phyloP scores from a whole-genome alignment of 345 rosid species.

The Combretum micranthum region DNA sequence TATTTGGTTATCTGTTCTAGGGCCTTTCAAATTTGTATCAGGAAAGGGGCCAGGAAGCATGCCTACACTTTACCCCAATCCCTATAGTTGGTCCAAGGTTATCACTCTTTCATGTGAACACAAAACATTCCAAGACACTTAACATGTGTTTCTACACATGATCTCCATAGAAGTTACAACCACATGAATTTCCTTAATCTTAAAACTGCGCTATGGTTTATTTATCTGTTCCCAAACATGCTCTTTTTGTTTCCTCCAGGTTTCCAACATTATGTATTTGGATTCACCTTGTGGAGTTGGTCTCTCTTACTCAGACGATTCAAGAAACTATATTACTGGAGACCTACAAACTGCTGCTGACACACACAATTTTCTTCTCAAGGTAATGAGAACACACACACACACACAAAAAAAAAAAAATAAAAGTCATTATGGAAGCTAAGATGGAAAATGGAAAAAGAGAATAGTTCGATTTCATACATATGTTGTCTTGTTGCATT shows the following conservation, averaged over 20 bases:
- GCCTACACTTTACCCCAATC: conserved; percentile 18
- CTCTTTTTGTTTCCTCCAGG: conserved; percentile 22
- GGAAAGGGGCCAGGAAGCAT: conserved; percentile 16
- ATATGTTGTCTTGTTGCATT: not conserved
- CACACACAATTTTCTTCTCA: conserved; percentile 40
- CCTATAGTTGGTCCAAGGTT: conserved; percentile 27
- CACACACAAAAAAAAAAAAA: too few species aligned
- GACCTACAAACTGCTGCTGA: conserved; percentile 41
- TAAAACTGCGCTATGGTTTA: too few species aligned
- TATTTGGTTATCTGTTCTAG: conserved; percentile 1
- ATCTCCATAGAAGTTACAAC: too few species aligned
- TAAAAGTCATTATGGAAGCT: not conserved
- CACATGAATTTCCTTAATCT: too few species aligned
- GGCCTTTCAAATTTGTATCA: conserved; percentile 18
- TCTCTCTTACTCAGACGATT: conserved; percentile 32
- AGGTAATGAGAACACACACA: conserved; percentile 21
- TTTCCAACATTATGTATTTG: conserved; percentile 48
- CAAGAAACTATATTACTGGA: conserved; percentile 23
- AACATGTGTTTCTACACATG: too few species aligned
- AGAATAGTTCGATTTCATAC: not conserved
- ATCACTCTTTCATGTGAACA: not conserved
- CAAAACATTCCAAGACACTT: too few species aligned
- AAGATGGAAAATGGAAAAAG: not conserved
- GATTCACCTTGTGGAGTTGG: conserved; percentile 62
- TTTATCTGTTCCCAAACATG: too few species aligned